A percentile compares a stretch with the other conserved stretches of the same genome.
Conservation (phyloP, 2,329 filamentous ascomycete species). For the Dendryphion nanum region DNA sequence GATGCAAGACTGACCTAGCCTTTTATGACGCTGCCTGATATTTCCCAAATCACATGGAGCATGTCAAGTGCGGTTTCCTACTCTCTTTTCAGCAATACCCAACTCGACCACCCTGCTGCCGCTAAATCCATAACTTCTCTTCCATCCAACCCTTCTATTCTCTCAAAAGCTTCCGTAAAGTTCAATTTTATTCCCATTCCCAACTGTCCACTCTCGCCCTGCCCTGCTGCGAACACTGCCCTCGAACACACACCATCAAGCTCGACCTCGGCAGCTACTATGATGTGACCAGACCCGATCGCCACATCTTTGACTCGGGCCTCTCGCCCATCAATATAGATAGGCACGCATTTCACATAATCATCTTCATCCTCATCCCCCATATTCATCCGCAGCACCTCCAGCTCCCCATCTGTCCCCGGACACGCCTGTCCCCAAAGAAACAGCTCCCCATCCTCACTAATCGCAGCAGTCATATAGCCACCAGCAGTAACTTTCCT, state of each 20-base stretch:
- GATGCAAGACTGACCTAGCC: too few species aligned
- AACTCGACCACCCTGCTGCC: conserved; percentile 28
- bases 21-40: too few species aligned
- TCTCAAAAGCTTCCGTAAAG: conserved; percentile 20
- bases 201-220: conserved; percentile 23
- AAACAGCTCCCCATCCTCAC: conserved; percentile 30
- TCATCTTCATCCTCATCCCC: conserved; percentile 22
- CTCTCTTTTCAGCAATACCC: conserved; percentile 11
- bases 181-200: conserved; percentile 10
- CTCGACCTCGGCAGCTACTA: conserved; percentile 22
- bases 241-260: conserved; percentile 1
- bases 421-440: conserved; percentile 33
- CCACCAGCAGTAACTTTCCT: conserved; percentile 27
- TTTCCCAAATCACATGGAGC: too few species aligned
- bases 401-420: background rate
- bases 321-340: conserved; percentile 18
- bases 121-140: conserved; percentile 16
- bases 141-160: conserved; percentile 18
- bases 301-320: conserved; percentile 23
- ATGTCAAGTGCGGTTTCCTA: too few species aligned
- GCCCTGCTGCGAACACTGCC: conserved; percentile 25
- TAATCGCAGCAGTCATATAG: conserved; percentile 30
- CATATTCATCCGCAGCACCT: conserved; percentile 3
- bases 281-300: conserved; percentile 26
- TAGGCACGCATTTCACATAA: conserved; percentile 21